Evolutionary conservation across 495 filamentous ascomycete species (phyloP).

Genomic region (Trichoderma parareesei): DNA sequence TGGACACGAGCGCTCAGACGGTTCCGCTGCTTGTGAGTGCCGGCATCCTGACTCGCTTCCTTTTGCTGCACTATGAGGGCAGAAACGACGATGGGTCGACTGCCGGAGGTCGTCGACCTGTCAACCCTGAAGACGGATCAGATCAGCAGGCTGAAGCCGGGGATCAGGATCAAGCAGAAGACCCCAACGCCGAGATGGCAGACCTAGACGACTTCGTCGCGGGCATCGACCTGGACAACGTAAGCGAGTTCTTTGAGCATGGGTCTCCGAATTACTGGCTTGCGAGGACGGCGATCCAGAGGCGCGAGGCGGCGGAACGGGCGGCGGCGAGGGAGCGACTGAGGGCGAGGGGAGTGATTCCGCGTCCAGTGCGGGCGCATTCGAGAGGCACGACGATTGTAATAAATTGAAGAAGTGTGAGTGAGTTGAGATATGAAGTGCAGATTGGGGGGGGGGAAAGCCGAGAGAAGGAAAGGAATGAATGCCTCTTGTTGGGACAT

Average conservation of each 20-base stretch:
- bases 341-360: neutral
- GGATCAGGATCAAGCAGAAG: neutral
- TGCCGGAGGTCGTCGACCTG: neutral
- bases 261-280: neutral
- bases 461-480: no score
- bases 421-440: no score
- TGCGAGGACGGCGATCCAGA: neutral
- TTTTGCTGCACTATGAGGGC: neutral
- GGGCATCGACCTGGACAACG: neutral
- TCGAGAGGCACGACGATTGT: neutral
- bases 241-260: neutral
- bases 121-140: neutral
- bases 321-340: neutral
- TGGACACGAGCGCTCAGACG: slow-evolving; percentile 6
- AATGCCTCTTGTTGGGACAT: no score
- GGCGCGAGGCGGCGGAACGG: neutral
- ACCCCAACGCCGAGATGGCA: neutral
- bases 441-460: no score
- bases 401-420: neutral
- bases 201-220: neutral
- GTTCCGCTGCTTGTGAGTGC: slow-evolving; percentile 10
- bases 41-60: neutral
- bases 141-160: neutral
- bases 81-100: neutral
- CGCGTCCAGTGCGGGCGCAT: neutral